A percentile compares a stretch with the other conserved stretches of the same genome.
Evolutionary conservation across 208 protist genomes (phyloP).

Genomic region (Wallacemonas rigidus): DNA sequence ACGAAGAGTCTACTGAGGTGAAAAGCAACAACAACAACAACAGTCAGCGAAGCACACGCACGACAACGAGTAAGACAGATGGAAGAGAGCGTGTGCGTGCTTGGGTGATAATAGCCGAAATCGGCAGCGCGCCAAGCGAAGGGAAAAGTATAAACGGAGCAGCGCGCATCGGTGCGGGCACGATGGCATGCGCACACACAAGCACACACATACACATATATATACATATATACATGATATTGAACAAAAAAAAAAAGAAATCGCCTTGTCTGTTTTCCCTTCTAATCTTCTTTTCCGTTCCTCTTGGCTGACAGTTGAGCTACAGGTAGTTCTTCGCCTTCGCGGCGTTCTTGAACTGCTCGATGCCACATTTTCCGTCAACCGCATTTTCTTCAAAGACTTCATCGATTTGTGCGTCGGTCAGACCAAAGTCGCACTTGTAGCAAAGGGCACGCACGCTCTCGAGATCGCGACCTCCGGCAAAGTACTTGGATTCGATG

Average conservation of each 20-base stretch:
- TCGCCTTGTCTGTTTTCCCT: background rate
- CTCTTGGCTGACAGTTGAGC: slow-evolving; percentile 23
- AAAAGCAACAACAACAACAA: background rate
- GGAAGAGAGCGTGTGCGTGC: too few species aligned
- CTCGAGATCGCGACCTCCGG: slow-evolving; percentile 65
- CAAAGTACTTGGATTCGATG: slow-evolving; percentile 84
- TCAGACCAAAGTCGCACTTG: slow-evolving; percentile 72
- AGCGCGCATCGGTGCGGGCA: too few species aligned
- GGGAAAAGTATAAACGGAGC: too few species aligned
- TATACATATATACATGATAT: too few species aligned
- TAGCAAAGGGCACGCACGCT: slow-evolving; percentile 59
- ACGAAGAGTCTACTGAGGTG: background rate
- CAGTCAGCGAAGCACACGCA: too few species aligned
- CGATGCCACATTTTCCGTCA: slow-evolving; percentile 67
- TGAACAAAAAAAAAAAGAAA: slow-evolving; percentile 6
- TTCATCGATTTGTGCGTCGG: slow-evolving; percentile 67
- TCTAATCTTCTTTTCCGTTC: slow-evolving; percentile 16
- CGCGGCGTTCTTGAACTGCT: slow-evolving; percentile 88
- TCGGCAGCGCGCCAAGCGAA: too few species aligned
- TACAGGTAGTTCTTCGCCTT: slow-evolving; percentile 62
- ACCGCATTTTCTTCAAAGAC: slow-evolving; percentile 56
- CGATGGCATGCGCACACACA: too few species aligned
- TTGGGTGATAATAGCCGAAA: too few species aligned
- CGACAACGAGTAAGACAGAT: too few species aligned
- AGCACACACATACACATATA: too few species aligned